Conservation (phyloP, 1,284 basidiomycete species). For the Sphaerobolus stellatus region DNA sequence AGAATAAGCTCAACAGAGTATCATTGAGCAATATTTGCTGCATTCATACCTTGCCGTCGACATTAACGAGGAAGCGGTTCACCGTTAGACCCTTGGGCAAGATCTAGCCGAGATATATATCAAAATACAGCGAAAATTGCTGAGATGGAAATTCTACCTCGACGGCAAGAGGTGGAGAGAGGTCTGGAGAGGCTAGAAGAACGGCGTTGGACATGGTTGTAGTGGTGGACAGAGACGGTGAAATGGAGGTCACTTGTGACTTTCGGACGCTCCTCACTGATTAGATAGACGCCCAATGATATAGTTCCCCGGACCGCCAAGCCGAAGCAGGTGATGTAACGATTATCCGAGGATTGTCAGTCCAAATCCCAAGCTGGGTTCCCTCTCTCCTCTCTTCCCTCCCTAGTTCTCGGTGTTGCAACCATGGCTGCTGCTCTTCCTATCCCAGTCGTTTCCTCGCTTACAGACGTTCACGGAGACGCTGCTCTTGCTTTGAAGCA, state of each 20-base stretch:
- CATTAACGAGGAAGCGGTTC: slow-evolving; percentile 13
- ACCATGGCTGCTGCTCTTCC: slow-evolving; percentile 58
- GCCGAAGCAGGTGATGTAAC: too few relatives aligned
- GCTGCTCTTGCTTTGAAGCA: slow-evolving; percentile 58
- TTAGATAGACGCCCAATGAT: not conserved
- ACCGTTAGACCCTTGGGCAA: slow-evolving; percentile 12
- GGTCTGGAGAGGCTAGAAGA: slow-evolving; percentile 16
- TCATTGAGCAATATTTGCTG: not conserved
- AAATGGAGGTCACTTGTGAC: not conserved
- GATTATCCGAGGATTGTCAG: too few relatives aligned
- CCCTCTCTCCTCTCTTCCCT: too few relatives aligned
- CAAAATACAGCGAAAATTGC: not conserved
- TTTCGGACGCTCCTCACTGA: too few relatives aligned
- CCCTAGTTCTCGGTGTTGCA: not conserved
- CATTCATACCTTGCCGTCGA: slow-evolving; percentile 14
- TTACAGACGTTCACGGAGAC: slow-evolving; percentile 60
- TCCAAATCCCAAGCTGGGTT: not conserved
- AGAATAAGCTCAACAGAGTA: not conserved
- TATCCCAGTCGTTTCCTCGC: slow-evolving; percentile 63
- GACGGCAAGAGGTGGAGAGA: slow-evolving; percentile 20
- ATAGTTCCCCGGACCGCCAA: too few relatives aligned
- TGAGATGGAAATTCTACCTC: slow-evolving; percentile 11
- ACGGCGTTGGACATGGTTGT: slow-evolving; percentile 15
- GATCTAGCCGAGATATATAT: slow-evolving; percentile 6
- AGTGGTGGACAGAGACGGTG: not conserved